phyloP scores from a whole-genome alignment of 805 yeast species.

The Lipomyces orientalis region DNA sequence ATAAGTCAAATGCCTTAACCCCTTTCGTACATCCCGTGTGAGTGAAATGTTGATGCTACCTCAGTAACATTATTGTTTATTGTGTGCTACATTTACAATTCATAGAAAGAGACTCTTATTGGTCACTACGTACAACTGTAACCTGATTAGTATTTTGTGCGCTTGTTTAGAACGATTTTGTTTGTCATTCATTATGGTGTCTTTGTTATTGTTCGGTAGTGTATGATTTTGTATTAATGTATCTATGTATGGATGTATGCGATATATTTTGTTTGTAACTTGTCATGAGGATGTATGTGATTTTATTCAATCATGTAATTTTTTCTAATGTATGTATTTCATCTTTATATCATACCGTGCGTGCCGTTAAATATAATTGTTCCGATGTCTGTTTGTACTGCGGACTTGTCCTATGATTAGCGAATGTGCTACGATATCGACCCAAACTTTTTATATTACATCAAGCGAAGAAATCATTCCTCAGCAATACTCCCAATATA shows the following conservation, averaged over 20 bases:
- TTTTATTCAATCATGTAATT: neutral
- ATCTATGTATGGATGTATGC: slow-evolving; percentile 7
- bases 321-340: slow-evolving; percentile 1
- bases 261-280: neutral
- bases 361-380: neutral
- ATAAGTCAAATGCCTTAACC: neutral
- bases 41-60: neutral
- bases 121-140: neutral
- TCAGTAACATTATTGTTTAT: neutral
- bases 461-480: neutral
- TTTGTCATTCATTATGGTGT: slow-evolving; percentile 4
- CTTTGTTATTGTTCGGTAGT: slow-evolving; percentile 3
- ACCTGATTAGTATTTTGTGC: neutral
- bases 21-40: neutral
- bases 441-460: neutral
- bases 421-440: neutral
- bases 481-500: neutral
- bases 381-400: neutral
- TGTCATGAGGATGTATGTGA: slow-evolving; percentile 7
- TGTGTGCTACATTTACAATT: neutral
- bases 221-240: slow-evolving; percentile 5
- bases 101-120: neutral
- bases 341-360: neutral
- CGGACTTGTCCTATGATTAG: neutral
- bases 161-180: slow-evolving; percentile 2